Evolutionary conservation across 345 rosid genomes (phyloP), one percentile per base, ranked within the genome.

Genomic region (Dovyalis caffra): DNA sequence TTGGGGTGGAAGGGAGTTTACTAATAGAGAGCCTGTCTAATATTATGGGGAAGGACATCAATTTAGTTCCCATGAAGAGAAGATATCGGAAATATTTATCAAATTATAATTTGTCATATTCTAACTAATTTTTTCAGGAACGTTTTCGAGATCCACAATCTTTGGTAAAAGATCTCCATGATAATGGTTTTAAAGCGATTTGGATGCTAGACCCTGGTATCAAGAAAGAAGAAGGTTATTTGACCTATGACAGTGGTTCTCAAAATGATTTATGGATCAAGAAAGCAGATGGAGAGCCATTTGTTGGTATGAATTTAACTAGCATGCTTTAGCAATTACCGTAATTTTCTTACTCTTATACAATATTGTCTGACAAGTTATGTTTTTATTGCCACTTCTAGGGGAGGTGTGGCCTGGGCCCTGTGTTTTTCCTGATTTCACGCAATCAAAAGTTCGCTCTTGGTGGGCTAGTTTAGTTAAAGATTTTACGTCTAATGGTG

Each of bases 171-270:
- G 77, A 82, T 82, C 97, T 94, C 72, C 90, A 86, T 77, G 66
- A 71, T 70, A 79, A 38, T 43, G 97, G 97, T 68, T 88, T 92
- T 82, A 94, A 92, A 86, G 97, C 95, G 37, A 87, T 94, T 62
- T 92, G 97, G 98, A 94, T 94, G 97, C 95, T 92, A 62, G 97
- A 94, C 81, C 98, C 97, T 29, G 97, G 98, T 53, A 91, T 94
- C 75, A 94, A 94, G 76, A 76, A 65, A 15, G 98, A 94, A 81
- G 87, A 91, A 56, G 93, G 91, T 33, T 92, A 89, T 76, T 73
- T 76, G 82, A 77, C 87, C 66, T 88, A 88, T 73, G 92, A 91
- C 73, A 91, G 90, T 71, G 98, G 97, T 64, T 79, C 85, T 67
- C 71, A 82, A 77, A 81, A 67, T 82, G 89, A 89, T 73, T 87